Evolutionary conservation across 2,329 filamentous ascomycete genomes (phyloP).

Genomic region (Fusarium secorum): DNA sequence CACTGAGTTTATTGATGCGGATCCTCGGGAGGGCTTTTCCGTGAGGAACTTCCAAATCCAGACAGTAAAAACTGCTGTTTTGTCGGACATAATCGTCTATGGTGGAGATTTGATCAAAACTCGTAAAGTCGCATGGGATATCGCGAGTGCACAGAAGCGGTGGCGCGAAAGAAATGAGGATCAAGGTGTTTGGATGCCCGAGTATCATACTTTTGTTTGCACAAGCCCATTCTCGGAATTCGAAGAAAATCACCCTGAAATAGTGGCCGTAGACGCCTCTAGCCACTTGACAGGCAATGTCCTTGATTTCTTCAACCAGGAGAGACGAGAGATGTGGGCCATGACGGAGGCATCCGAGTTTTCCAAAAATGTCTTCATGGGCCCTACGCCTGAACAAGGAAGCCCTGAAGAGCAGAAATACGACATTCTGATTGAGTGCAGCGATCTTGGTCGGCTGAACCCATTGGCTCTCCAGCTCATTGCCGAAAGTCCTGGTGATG

Average conservation of each 20-base stretch:
- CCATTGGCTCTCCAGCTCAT: slow-evolving; percentile 70
- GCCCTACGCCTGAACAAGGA: slow-evolving; percentile 79
- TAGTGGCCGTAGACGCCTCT: slow-evolving; percentile 78
- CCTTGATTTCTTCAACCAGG: slow-evolving; percentile 88
- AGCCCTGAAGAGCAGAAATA: slow-evolving; percentile 68
- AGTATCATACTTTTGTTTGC: slow-evolving; percentile 86
- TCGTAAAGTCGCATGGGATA: slow-evolving; percentile 70
- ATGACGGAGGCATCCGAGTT: slow-evolving; percentile 94
- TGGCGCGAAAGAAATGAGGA: slow-evolving; percentile 74
- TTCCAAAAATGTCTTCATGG: slow-evolving; percentile 87
- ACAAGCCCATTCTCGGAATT: slow-evolving; percentile 72
- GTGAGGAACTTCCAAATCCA: slow-evolving; percentile 98
- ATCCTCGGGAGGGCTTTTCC: slow-evolving; percentile 90
- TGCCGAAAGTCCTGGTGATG: slow-evolving; percentile 61
- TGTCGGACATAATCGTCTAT: slow-evolving; percentile 94
- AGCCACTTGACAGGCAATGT: slow-evolving; percentile 79
- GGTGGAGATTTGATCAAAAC: slow-evolving; percentile 72
- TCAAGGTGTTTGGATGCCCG: slow-evolving; percentile 62
- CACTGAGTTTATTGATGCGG: slow-evolving; percentile 78
- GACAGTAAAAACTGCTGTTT: slow-evolving; percentile 82
- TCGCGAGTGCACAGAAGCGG: slow-evolving; percentile 78
- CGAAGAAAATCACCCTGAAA: slow-evolving; percentile 71
- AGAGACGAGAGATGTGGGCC: slow-evolving; percentile 88
- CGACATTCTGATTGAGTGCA: slow-evolving; percentile 89
- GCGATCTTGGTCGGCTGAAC: slow-evolving; percentile 81